Conservation (phyloP, 1,139 yeast genomes). For the Yamadazyma atlantica region DNA sequence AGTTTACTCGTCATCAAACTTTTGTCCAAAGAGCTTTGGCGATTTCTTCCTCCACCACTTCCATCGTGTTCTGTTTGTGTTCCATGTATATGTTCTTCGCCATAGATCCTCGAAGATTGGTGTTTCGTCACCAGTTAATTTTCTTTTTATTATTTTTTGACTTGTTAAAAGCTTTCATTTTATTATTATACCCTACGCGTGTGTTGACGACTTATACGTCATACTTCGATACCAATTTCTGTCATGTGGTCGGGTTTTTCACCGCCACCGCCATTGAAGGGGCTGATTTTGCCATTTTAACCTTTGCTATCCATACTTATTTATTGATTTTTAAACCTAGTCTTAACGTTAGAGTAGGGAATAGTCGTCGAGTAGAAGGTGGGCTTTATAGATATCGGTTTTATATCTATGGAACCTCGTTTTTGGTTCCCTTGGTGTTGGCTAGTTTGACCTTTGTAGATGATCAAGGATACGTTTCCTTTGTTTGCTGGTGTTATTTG, state of each 20-base stretch:
- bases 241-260: constrained; percentile 80
- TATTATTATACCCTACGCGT: constrained; percentile 70
- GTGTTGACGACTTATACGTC: constrained; percentile 50
- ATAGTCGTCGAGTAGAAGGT: constrained; percentile 53
- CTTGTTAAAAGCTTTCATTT: constrained; percentile 67
- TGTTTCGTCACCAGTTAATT: constrained; percentile 74
- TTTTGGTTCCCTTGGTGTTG: constrained; percentile 62
- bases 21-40: constrained; percentile 34
- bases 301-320: constrained; percentile 83
- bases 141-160: constrained; percentile 68
- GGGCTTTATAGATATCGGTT: constrained; percentile 66
- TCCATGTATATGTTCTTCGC: constrained; percentile 57
- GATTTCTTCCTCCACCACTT: constrained; percentile 55
- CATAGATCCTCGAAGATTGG: constrained; percentile 59
- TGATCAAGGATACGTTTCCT: constrained; percentile 55
- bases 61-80: constrained; percentile 53
- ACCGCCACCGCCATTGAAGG: constrained; percentile 85
- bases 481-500: constrained; percentile 79
- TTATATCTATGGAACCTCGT: constrained; percentile 58
- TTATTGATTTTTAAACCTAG: constrained; percentile 66
- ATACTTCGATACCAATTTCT: constrained; percentile 54
- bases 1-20: constrained; percentile 13
- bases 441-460: constrained; percentile 73
- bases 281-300: constrained; percentile 79
- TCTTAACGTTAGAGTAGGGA: constrained; percentile 44